Base-by-base conservation (phyloP, 495 filamentous ascomycete genomes). In the Aspergillus taichungensis region DNA sequence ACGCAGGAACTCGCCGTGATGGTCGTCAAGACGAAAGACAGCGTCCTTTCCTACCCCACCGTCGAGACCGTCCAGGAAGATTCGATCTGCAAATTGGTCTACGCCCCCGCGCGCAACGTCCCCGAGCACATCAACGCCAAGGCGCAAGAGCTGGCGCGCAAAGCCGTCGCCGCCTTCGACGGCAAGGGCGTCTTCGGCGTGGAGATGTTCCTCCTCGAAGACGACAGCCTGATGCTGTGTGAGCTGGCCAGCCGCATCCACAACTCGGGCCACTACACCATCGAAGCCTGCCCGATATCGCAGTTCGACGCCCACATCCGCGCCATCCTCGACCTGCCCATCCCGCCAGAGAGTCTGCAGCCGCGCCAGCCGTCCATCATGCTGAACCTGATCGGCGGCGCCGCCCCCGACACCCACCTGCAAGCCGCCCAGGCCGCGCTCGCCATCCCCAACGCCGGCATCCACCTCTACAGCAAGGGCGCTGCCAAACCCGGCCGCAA, bases 251-350 rank as follows among this genome's bases (percentile, higher is more conserved):
- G 88, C 37, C 80, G 92, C 8, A 88, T 90, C 34, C 92, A 98
- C 67, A 98, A 97, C 66, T 94, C 88, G 1, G 92, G 92, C 10
- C 92, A 98, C 65, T 94, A 92, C 68, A 96, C 88, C 13, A 98
- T 98, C 54, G 92, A 98, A 72, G 87, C 87, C 29, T 89, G 94
- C 46, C 77, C 79, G 0, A 72, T 92, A 47, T 95, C 89, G 13
- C 92, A 98, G 63, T 98, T 85, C 62, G 85, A 92, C 60, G 81
- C 88, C 30, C 92, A 98, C 56, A 76, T 97, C 35, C 78, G 84
- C 35, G 82, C 92, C 10, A 89, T 98, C 49, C 75, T 94, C 31
- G 86, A 85, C 52, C 71, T 87, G 5, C 85, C 84, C 8, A 76
- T 91, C 32, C 77, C 78, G 1, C 57, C 75, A 10, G 69, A 78